Percentiles rank a stretch among this genome's conserved stretches.
These are phyloP conservation scores for Solanum tarijense DNA, from an alignment of 257 asterid genomes.

Conservation along the genomic window DNA sequence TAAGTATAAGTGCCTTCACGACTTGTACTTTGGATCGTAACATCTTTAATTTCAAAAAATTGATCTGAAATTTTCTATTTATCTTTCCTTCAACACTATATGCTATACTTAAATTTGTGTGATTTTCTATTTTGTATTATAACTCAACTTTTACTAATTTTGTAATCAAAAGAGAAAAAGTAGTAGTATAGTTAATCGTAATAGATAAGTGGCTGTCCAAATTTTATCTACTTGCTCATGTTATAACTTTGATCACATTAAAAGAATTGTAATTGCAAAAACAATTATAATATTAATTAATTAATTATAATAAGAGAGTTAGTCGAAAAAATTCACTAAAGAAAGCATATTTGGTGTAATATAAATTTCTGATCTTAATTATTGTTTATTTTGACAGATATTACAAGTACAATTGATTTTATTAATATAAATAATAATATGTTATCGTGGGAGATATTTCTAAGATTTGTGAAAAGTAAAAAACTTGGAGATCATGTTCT, in stretches of 20 bases:
- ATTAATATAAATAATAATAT: no score
- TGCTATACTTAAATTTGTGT: background rate
- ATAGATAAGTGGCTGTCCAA: background rate
- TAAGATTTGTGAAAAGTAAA: background rate
- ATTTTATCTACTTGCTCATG: background rate
- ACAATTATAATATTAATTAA: background rate
- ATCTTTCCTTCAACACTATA: background rate
- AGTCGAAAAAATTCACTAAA: background rate
- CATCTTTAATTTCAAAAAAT: no score
- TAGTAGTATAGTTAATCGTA: no score
- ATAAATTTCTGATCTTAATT: background rate
- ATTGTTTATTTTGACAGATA: background rate
- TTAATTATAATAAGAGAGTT: background rate
- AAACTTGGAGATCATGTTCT: background rate
- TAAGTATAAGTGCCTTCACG: background rate
- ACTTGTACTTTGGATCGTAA: background rate
- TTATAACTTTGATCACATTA: background rate
- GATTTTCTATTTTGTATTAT: no score
- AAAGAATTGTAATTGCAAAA: background rate
- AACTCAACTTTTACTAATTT: no score
- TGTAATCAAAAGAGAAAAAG: no score
- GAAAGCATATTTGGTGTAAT: background rate
- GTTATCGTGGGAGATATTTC: background rate
- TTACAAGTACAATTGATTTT: background rate
- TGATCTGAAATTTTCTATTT: background rate